Percentiles rank a stretch among this genome's conserved stretches.
Evolutionary conservation across 176 grass and related monocot genomes (phyloP).

Genomic region (Raddia guianensis): DNA sequence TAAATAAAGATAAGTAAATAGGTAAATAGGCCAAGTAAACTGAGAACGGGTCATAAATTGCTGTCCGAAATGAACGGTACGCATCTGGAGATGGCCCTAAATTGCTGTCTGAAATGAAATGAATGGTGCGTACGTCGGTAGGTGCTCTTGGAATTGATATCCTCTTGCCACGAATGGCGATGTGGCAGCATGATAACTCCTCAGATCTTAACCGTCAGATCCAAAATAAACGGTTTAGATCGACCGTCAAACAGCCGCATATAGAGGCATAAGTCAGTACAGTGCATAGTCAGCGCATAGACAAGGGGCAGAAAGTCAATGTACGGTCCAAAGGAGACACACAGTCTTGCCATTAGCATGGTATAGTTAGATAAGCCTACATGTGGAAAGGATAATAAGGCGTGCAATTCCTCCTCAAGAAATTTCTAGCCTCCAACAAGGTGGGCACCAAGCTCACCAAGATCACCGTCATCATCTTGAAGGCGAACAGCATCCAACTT

Average conservation of each 20-base stretch:
- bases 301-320: background rate
- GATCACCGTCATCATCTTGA: conserved; percentile 70
- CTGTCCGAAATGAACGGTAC: too few species aligned
- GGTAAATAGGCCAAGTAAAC: too few species aligned
- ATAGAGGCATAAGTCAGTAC: background rate
- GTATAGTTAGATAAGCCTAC: conserved; percentile 36
- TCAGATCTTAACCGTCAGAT: too few species aligned
- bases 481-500: conserved; percentile 88
- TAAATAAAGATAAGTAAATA: too few species aligned
- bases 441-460: conserved; percentile 77
- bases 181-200: too few species aligned
- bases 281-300: background rate
- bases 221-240: too few species aligned
- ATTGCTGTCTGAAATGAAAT: background rate
- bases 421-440: conserved; percentile 49
- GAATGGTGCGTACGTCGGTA: too few species aligned
- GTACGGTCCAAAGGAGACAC: background rate
- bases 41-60: too few species aligned
- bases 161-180: too few species aligned
- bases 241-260: too few species aligned
- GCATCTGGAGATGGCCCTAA: background rate
- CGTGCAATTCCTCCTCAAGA: background rate
- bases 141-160: too few species aligned
- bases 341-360: background rate
- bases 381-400: background rate